These are phyloP conservation scores for Suillus hirtellus DNA, from an alignment of 768 basidiomycete genomes.

Conservation along the genomic window DNA sequence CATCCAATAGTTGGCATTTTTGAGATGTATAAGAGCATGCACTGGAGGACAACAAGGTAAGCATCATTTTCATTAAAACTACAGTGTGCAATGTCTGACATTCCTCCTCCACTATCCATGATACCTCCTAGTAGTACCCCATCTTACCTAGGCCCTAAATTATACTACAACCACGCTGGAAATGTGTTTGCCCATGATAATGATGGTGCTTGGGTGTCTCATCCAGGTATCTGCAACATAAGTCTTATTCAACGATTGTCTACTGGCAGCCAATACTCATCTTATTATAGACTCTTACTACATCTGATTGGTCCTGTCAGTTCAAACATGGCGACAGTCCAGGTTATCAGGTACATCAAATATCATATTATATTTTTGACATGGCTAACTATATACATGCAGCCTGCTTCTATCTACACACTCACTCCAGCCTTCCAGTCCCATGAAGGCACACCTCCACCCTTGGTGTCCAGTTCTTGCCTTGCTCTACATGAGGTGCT, in stretches of 20 bases:
- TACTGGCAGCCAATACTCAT: no score
- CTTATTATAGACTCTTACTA: not conserved
- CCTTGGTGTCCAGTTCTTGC: no score
- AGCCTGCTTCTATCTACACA: not conserved
- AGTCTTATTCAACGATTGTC: not conserved
- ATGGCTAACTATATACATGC: no score
- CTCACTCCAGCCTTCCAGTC: not conserved
- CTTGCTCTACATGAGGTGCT: no score
- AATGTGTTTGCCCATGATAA: not conserved
- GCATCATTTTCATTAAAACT: not conserved
- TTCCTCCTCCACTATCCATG: not conserved
- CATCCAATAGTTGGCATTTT: no score
- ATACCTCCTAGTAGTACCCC: not conserved
- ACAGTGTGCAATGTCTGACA: not conserved
- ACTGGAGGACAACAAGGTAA: not conserved
- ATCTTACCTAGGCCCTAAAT: not conserved
- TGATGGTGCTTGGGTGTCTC: not conserved
- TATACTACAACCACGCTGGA: not conserved
- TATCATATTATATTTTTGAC: no score
- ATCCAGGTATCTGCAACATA: not conserved
- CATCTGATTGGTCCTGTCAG: no score
- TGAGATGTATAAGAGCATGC: no score
- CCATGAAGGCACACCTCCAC: no score
- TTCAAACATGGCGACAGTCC: no score
- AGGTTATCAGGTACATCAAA: no score